Conservation (phyloP, 176 grass and related monocot genomes). For the Lolium multiflorum region DNA sequence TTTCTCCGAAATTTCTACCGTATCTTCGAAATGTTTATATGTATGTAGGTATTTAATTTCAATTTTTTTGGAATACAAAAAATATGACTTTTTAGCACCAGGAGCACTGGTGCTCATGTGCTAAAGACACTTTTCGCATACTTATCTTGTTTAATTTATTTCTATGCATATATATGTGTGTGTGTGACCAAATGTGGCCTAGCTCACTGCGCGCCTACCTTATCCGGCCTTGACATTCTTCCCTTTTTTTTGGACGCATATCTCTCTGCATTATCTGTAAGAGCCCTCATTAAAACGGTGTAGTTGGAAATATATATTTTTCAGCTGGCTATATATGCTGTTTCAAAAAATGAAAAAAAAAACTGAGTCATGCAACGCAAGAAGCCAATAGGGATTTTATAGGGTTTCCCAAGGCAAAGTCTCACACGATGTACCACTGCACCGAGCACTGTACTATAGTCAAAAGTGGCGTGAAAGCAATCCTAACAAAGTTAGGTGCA, state of each 20-base stretch:
- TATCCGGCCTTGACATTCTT: neutral
- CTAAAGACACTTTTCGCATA: no score
- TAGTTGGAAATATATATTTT: neutral
- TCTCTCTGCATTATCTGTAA: constrained; percentile 12
- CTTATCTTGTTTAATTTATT: neutral
- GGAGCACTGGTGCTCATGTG: no score
- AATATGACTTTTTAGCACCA: no score
- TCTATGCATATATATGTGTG: neutral
- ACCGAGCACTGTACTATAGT: neutral
- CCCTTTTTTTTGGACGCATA: neutral
- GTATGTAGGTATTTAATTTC: no score
- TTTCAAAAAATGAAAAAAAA: neutral
- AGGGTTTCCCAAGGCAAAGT: constrained; percentile 28
- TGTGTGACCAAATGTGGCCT: neutral
- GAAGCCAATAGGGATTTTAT: constrained; percentile 23
- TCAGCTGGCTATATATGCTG: neutral
- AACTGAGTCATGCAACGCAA: neutral
- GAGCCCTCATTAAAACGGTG: neutral
- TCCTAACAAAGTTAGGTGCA: constrained; percentile 46
- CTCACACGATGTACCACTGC: neutral
- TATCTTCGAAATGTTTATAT: no score
- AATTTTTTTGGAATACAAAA: no score
- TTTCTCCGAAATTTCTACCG: no score
- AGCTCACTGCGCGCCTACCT: neutral
- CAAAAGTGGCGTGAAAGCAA: constrained; percentile 33